These are phyloP conservation scores for Auriscalpium vulgare DNA, from an alignment of 768 basidiomycete genomes.

Conservation along the genomic window DNA sequence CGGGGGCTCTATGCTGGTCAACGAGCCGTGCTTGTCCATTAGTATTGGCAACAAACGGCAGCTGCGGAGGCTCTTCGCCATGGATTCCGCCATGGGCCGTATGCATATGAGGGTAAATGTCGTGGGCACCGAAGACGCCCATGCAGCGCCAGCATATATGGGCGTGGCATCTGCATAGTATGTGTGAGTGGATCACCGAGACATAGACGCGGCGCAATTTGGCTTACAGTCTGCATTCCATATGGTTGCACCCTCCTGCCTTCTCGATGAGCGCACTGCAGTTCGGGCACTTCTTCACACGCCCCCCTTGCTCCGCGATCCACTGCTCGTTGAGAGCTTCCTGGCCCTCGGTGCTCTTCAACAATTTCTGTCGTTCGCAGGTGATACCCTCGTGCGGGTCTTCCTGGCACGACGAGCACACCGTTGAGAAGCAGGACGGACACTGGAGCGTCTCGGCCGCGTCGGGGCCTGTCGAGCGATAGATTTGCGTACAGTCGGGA, in stretches of 20 bases:
- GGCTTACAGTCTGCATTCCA: slow-evolving; percentile 35
- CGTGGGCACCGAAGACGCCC: slow-evolving; percentile 25
- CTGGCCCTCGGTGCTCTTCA: slow-evolving; percentile 30
- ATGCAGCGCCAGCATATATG: slow-evolving; percentile 54
- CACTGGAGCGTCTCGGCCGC: slow-evolving; percentile 22
- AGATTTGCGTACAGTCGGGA: slow-evolving; percentile 23
- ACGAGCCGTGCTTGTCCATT: neutral
- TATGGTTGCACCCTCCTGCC: slow-evolving; percentile 47
- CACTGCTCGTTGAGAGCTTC: slow-evolving; percentile 35
- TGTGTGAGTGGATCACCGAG: neutral
- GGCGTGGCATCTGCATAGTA: slow-evolving; percentile 20
- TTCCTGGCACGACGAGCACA: slow-evolving; percentile 43
- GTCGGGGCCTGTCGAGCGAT: slow-evolving; percentile 16
- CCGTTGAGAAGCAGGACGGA: slow-evolving; percentile 41
- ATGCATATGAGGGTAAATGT: slow-evolving; percentile 34
- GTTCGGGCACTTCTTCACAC: slow-evolving; percentile 38
- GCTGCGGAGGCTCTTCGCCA: slow-evolving; percentile 4
- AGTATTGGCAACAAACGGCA: neutral
- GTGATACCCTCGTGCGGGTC: slow-evolving; percentile 45
- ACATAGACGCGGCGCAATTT: neutral
- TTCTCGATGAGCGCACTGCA: slow-evolving; percentile 42
- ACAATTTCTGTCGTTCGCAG: slow-evolving; percentile 32
- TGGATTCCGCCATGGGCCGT: slow-evolving; percentile 24
- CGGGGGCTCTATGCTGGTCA: neutral
- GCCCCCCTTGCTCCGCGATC: slow-evolving; percentile 19